These are phyloP conservation scores for Exobasidium rhododendri DNA, from an alignment of 1,284 basidiomycete species.

Conservation along the genomic window DNA sequence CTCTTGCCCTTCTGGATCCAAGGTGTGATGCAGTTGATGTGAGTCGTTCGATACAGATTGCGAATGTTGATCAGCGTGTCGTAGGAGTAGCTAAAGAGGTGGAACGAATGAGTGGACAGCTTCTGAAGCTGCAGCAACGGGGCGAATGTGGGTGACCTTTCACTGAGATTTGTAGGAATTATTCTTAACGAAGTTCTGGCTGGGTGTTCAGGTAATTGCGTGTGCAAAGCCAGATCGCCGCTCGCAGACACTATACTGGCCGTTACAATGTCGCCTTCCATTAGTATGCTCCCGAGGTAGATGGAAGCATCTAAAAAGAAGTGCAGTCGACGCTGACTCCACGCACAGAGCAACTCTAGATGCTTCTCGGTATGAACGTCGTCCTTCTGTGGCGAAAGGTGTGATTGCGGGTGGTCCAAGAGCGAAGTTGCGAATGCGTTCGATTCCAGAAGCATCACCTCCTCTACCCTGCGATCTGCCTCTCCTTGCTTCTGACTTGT, in stretches of 20 bases:
- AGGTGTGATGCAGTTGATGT: background rate
- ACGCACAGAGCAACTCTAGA: background rate
- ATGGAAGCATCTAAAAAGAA: background rate
- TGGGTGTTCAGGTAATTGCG: background rate
- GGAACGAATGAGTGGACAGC: background rate
- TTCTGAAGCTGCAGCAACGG: background rate
- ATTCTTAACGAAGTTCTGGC: background rate
- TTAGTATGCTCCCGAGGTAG: background rate
- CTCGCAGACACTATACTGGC: background rate
- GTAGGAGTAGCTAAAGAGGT: background rate
- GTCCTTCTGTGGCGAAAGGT: background rate
- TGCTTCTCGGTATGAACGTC: background rate
- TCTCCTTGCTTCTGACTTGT: background rate
- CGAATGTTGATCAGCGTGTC: background rate
- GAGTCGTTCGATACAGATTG: background rate
- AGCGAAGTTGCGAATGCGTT: background rate
- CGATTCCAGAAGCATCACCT: background rate
- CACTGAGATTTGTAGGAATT: background rate
- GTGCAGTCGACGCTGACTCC: background rate
- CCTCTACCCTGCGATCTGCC: background rate
- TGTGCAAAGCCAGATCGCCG: background rate
- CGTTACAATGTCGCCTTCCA: background rate
- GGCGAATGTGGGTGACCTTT: background rate
- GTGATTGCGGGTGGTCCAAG: background rate
- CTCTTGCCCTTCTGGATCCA: background rate